A percentile compares a stretch with the other conserved stretches of the same genome.
Evolutionary conservation across 2,329 filamentous ascomycete genomes (phyloP).

Genomic region (Emergomyces orientalis): DNA sequence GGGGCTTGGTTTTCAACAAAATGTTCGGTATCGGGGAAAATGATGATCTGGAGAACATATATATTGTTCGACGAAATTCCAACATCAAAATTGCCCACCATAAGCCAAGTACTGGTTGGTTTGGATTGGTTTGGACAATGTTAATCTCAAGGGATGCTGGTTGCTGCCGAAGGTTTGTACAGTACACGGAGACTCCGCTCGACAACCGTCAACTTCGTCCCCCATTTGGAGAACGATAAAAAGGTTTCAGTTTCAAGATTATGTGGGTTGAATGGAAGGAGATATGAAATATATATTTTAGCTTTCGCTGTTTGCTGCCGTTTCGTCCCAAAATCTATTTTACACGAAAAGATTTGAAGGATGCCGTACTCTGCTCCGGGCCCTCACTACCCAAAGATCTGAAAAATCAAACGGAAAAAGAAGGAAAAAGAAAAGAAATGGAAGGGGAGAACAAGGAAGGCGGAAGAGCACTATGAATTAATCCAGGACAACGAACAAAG

Average conservation of each 20-base stretch:
- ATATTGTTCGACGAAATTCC: too few species aligned
- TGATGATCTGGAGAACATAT: too few species aligned
- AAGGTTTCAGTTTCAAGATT: not conserved
- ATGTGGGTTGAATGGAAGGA: not conserved
- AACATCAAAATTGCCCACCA: too few species aligned
- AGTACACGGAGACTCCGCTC: not conserved
- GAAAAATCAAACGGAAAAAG: slow-evolving; percentile 19
- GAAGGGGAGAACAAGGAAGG: slow-evolving; percentile 19
- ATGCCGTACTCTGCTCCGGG: slow-evolving; percentile 6
- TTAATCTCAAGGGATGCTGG: not conserved
- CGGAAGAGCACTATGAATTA: not conserved
- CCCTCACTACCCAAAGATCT: slow-evolving; percentile 9
- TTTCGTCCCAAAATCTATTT: slow-evolving; percentile 24
- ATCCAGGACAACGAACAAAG: not conserved
- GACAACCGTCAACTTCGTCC: too few species aligned
- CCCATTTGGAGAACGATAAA: not conserved
- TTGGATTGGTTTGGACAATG: not conserved
- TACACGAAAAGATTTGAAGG: slow-evolving; percentile 21
- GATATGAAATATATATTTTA: slow-evolving; percentile 5
- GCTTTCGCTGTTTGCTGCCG: slow-evolving; percentile 6
- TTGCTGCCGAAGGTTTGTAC: not conserved
- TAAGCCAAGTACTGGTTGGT: not conserved
- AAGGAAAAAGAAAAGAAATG: slow-evolving; percentile 19
- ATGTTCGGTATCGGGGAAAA: too few species aligned
- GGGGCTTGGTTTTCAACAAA: too few species aligned